Conservation (phyloP, 805 yeast species). For the Nakazawaea sp. region DNA sequence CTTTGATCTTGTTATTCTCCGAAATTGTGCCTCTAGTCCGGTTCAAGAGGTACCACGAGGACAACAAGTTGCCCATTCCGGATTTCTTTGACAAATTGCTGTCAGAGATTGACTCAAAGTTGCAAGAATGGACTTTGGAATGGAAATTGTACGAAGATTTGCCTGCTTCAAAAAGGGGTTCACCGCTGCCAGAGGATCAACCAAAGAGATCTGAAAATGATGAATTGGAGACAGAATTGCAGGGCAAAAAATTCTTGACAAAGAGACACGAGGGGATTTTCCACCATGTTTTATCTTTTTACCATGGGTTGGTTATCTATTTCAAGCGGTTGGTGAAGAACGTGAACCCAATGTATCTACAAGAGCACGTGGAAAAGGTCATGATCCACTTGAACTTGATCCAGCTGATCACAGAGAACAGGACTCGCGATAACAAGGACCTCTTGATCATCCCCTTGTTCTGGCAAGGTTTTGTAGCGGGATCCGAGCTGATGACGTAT, state of each 20-base stretch:
- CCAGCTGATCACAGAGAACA: slow-evolving; percentile 42
- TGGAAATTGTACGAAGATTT: slow-evolving; percentile 48
- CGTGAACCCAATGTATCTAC: slow-evolving; percentile 48
- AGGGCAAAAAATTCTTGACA: slow-evolving; percentile 31
- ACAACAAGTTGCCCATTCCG: slow-evolving; percentile 26
- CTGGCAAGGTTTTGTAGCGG: slow-evolving; percentile 89
- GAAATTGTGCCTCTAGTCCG: slow-evolving; percentile 65
- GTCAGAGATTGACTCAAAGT: slow-evolving; percentile 38
- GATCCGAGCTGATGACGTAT: slow-evolving; percentile 63
- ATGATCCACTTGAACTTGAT: slow-evolving; percentile 58
- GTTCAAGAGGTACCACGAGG: slow-evolving; percentile 47
- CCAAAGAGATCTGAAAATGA: not conserved
- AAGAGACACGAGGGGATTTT: slow-evolving; percentile 65
- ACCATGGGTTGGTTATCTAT: slow-evolving; percentile 65
- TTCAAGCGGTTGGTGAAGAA: slow-evolving; percentile 59
- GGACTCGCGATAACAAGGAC: slow-evolving; percentile 27
- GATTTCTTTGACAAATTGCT: slow-evolving; percentile 24
- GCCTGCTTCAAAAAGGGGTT: slow-evolving; percentile 10
- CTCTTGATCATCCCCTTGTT: slow-evolving; percentile 68
- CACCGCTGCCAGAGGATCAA: not conserved
- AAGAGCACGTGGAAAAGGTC: slow-evolving; percentile 53
- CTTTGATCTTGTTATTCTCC: slow-evolving; percentile 64
- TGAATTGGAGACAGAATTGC: not conserved
- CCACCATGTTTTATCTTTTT: slow-evolving; percentile 77
- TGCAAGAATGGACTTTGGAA: slow-evolving; percentile 65